Percentiles rank a stretch among this genome's conserved stretches.
Conservation (phyloP, 1,284 basidiomycete species). For the Boletellus deceptivus region DNA sequence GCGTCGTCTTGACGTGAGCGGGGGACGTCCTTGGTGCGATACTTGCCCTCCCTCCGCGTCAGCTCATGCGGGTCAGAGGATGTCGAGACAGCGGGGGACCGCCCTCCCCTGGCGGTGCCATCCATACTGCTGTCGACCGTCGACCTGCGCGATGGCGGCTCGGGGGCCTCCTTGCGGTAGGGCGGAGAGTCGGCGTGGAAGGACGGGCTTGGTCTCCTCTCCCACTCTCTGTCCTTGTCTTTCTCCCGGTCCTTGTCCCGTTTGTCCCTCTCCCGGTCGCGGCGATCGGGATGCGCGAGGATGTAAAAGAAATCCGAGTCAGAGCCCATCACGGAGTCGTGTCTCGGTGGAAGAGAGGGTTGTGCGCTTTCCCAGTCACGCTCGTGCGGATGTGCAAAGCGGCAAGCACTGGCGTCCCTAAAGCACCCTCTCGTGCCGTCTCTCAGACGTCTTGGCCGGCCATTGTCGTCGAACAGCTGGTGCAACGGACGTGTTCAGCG, state of each 20-base stretch:
- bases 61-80: conserved; percentile 27
- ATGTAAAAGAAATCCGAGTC: conserved; percentile 26
- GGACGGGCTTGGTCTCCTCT: conserved; percentile 12
- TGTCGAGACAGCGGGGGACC: conserved; percentile 26
- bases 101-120: conserved; percentile 11
- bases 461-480: conserved; percentile 31
- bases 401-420: conserved; percentile 20
- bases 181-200: conserved; percentile 10
- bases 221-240: neutral
- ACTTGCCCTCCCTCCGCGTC: conserved; percentile 16
- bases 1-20: conserved; percentile 3
- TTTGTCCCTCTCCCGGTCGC: conserved; percentile 12
- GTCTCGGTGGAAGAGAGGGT: conserved; percentile 25
- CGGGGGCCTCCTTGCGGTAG: conserved; percentile 17
- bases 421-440: conserved; percentile 24
- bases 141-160: conserved; percentile 15
- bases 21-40: conserved; percentile 5
- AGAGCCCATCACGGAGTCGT: conserved; percentile 21
- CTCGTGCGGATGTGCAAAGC: conserved; percentile 31
- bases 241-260: conserved; percentile 3
- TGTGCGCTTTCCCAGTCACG: conserved; percentile 25
- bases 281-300: conserved; percentile 13
- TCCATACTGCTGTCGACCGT: conserved; percentile 14
- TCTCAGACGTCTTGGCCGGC: conserved; percentile 22
- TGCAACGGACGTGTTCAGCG: conserved; percentile 7